Base-by-base conservation (phyloP, 306 rosid genomes). In the Arachis stenosperma region DNA sequence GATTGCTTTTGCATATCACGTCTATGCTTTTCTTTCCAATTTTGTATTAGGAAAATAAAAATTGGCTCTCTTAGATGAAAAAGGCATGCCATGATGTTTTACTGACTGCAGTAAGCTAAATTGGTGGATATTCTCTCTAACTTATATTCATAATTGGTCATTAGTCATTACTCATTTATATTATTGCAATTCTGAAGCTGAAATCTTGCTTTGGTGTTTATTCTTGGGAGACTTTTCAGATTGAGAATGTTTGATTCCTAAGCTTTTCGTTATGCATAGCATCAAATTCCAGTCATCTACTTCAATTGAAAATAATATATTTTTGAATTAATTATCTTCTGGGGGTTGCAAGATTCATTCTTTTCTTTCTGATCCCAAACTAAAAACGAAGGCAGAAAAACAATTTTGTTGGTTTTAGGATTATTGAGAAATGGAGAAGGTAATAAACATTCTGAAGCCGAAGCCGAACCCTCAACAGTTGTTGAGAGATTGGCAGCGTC, bases 401-500 rank as follows among this genome's bases (percentile, higher is more conserved):
- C 51, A 13, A 3, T 41, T 7, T 43, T 76, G 33, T 71, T 30
- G 78, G 68, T 54, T 71, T 55, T 17, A 58, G 64, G 70, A 63
- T 79, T 70, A 8, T n/a, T 50, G 47, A 37, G 33, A 67, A 42
- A 92, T 88, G 98, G 93, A 92, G 71, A 92, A 85, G 79, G 78
- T 90, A 78, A 92, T 82, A 85, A 90, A 75, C 78, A 76, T 88
- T 67, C 68, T 92, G 75, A 92, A 86, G 52, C 96, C 95, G 46
- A 92, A 90, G 81, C 61, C 90, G 27, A 82, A 79, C 48, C 95
- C 98, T 3, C 92, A 90, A 33, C 88, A 92, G 74, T 83, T 79
- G 58, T 79, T 90, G 75, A 81, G 90, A 58, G 95, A 84, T 79
- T 92, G 98, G 98, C 98, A 92, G 56, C 90, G 98, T 2, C 82